phyloP scores from a whole-genome alignment of 2,329 filamentous ascomycete species.

The Lachnellula cervina region DNA sequence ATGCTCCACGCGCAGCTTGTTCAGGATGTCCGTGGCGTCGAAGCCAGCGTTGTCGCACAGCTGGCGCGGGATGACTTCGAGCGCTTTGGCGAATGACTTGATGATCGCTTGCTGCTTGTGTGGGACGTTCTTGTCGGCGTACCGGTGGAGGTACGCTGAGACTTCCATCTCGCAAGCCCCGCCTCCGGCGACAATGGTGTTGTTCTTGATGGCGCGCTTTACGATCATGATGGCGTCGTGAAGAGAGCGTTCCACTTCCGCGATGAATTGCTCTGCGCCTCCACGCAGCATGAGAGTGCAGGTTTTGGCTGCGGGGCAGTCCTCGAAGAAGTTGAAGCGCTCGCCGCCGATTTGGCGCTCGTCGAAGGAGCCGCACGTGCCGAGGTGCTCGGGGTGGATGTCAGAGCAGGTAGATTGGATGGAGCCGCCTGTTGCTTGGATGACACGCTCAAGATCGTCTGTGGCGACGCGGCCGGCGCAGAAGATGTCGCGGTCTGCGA shows the following conservation, averaged over 20 bases:
- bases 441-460: constrained; percentile 93
- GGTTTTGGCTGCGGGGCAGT: constrained; percentile 91
- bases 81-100: constrained; percentile 94
- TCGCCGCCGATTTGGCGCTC: constrained; percentile 97
- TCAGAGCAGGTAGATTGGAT: constrained; percentile 96
- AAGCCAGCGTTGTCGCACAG: constrained; percentile 98
- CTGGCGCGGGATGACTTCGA: constrained; percentile 94
- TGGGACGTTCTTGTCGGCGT: constrained; percentile 85
- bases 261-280: constrained; percentile 98
- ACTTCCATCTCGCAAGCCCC: constrained; percentile 96
- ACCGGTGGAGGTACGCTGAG: constrained; percentile 86
- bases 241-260: constrained; percentile 93
- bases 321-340: constrained; percentile 97
- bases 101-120: constrained; percentile 97
- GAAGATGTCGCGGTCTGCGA: constrained; percentile 97
- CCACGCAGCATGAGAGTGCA: constrained; percentile 94
- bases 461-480: constrained; percentile 88
- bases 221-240: constrained; percentile 99
- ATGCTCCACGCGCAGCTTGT: constrained; percentile 93
- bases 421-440: constrained; percentile 87
- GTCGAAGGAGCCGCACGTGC: constrained; percentile 85
- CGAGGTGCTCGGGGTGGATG: constrained; percentile 82
- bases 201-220: constrained; percentile 94
- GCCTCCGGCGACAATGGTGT: constrained; percentile 89
- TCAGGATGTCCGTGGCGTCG: constrained; percentile 96